phyloP scores from a whole-genome alignment of 805 yeast species.

The Ogataea chonburiensis region DNA sequence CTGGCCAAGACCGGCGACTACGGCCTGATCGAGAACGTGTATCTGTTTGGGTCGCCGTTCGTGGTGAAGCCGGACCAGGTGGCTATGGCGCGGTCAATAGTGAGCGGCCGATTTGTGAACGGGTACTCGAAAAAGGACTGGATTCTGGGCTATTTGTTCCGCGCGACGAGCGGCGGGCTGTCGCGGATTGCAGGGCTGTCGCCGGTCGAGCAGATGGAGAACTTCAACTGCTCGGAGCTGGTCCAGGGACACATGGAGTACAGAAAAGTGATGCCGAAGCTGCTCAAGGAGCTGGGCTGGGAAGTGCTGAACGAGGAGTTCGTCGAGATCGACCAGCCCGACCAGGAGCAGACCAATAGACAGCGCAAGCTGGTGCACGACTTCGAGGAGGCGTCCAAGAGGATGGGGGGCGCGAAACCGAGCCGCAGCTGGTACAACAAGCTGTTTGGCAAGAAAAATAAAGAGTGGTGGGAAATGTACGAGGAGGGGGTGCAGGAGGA shows the following conservation, averaged over 20 bases:
- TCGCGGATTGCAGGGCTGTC: conserved; percentile 90
- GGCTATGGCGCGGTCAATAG: conserved; percentile 76
- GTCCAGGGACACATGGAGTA: conserved; percentile 98
- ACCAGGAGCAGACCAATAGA: conserved; percentile 80
- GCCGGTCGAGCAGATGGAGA: conserved; percentile 73
- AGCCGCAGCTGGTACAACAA: conserved; percentile 44
- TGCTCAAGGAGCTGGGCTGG: conserved; percentile 69
- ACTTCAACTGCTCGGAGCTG: conserved; percentile 78
- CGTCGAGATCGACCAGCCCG: conserved; percentile 94
- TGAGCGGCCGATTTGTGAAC: conserved; percentile 84
- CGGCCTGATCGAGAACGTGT: conserved; percentile 88
- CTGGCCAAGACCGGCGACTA: conserved; percentile 80
- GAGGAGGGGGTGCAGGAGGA: conserved; percentile 40
- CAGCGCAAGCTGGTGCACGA: conserved; percentile 81
- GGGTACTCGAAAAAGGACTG: conserved; percentile 93
- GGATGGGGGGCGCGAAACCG: conserved; percentile 46
- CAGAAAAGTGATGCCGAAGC: conserved; percentile 86
- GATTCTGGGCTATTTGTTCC: conserved; percentile 90
- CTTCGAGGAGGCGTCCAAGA: conserved; percentile 73
- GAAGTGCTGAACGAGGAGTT: conserved; percentile 87
- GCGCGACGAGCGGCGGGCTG: conserved; percentile 95
- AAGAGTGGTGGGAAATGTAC: conserved; percentile 59
- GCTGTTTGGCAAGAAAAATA: conserved; percentile 45
- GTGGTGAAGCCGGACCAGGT: conserved; percentile 77
- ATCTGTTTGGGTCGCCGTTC: conserved; percentile 83